Percentiles rank a stretch among this genome's conserved stretches.
Evolutionary conservation across 768 basidiomycete genomes (phyloP).

Genomic region (Hemileccinum impolitum): DNA sequence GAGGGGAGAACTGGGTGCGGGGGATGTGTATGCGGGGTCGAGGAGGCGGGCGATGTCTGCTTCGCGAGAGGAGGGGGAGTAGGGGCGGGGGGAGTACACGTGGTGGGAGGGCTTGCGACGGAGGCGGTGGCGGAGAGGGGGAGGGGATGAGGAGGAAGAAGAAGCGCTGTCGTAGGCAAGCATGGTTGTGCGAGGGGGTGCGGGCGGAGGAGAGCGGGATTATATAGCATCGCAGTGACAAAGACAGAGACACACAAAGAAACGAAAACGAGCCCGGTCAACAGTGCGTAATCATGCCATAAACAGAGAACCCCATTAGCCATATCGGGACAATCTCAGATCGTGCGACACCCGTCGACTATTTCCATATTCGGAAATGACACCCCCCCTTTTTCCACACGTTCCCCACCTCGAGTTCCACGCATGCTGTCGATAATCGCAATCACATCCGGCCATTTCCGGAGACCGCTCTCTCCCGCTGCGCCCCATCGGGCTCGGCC

Average conservation of each 20-base stretch:
- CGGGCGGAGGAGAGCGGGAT: constrained; percentile 23
- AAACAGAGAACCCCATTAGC: constrained; percentile 16
- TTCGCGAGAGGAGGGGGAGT: constrained; percentile 38
- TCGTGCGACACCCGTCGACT: constrained; percentile 21
- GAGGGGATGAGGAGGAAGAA: constrained; percentile 15
- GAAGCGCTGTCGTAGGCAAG: constrained; percentile 18
- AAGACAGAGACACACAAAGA: constrained; percentile 31
- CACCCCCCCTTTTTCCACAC: constrained; percentile 17
- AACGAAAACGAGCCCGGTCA: constrained; percentile 24
- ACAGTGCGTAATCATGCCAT: constrained; percentile 30
- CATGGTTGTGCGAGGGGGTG: constrained; percentile 6
- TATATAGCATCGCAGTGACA: constrained; percentile 29
- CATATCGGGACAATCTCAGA: constrained; percentile 29
- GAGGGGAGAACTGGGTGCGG: constrained; percentile 26
- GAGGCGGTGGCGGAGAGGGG: constrained; percentile 22
- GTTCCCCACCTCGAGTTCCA: constrained; percentile 31
- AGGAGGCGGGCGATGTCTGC: constrained; percentile 61
- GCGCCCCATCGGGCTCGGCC: constrained; percentile 4
- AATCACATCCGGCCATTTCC: constrained; percentile 9
- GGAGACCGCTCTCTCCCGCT: constrained; percentile 13
- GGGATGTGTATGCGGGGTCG: constrained; percentile 56
- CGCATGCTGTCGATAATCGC: constrained; percentile 32
- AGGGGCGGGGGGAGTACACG: constrained; percentile 16
- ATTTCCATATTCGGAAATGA: constrained; percentile 8
- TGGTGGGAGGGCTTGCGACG: constrained; percentile 24